These are phyloP conservation scores for Colletotrichum aenigma DNA, from an alignment of 2,329 filamentous ascomycete species.

Conservation along the genomic window DNA sequence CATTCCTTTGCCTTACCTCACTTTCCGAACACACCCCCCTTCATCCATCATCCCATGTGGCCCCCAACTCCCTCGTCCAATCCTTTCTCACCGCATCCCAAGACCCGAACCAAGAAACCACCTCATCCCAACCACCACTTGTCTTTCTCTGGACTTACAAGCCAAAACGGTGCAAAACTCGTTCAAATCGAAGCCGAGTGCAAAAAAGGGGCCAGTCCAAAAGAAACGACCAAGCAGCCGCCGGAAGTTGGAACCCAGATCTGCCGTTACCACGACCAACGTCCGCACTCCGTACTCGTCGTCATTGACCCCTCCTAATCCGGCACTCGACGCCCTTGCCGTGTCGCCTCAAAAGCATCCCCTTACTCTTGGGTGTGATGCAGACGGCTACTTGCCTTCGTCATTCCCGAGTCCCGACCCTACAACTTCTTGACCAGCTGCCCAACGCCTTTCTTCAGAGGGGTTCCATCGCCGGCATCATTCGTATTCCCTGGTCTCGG, in stretches of 20 bases:
- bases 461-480: slow-evolving; percentile 19
- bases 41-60: not conserved
- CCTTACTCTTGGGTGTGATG: not conserved
- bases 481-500: slow-evolving; percentile 21
- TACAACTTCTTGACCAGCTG: not conserved
- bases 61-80: slow-evolving; percentile 1
- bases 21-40: not conserved
- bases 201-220: not conserved
- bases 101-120: slow-evolving; percentile 5
- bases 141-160: not conserved
- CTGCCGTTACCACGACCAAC: not conserved
- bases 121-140: slow-evolving; percentile 2
- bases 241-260: not conserved
- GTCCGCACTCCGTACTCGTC: not conserved
- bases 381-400: slow-evolving; percentile 11
- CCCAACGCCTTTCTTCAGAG: not conserved
- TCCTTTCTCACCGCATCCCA: not conserved
- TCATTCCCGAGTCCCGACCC: not conserved
- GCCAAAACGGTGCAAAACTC: not conserved
- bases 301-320: not conserved
- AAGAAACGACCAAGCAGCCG: not conserved
- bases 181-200: not conserved
- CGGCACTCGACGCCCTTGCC: not conserved
- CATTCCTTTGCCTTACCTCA: not conserved
- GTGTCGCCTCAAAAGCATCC: not conserved